These are phyloP conservation scores for Grigorovia transvaalensis DNA, from an alignment of 805 yeast species.

Conservation along the genomic window DNA sequence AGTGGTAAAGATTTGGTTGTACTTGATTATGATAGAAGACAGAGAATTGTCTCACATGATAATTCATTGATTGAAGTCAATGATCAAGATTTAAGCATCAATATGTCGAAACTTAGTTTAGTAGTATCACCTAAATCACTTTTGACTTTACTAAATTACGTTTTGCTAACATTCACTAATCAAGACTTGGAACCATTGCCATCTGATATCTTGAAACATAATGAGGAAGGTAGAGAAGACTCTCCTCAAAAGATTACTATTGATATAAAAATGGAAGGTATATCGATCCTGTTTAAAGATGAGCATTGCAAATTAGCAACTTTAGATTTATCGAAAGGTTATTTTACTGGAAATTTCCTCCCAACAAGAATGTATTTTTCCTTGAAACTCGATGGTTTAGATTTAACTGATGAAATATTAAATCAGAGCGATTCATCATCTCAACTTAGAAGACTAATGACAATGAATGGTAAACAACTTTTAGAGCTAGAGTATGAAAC, in stretches of 20 bases:
- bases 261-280: constrained; percentile 56
- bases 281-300: constrained; percentile 67
- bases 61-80: constrained; percentile 48
- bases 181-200: constrained; percentile 60
- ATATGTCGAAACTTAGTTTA: constrained; percentile 68
- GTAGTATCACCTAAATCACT: constrained; percentile 70
- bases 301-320: constrained; percentile 79
- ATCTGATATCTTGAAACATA: constrained; percentile 62
- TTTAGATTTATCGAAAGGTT: constrained; percentile 61
- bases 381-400: constrained; percentile 68
- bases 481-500: constrained; percentile 83
- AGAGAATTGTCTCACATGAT: constrained; percentile 47
- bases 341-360: constrained; percentile 49
- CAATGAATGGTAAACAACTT: constrained; percentile 64
- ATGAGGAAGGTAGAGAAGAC: constrained; percentile 43
- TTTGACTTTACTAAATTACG: constrained; percentile 68
- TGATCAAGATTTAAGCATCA: constrained; percentile 66
- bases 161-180: constrained; percentile 78
- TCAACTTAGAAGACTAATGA: constrained; percentile 51
- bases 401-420: constrained; percentile 65
- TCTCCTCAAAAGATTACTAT: constrained; percentile 72
- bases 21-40: constrained; percentile 47
- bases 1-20: constrained; percentile 38
- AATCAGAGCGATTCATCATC: constrained; percentile 53
- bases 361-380: constrained; percentile 70